Base-by-base conservation (phyloP, 805 yeast species). In the Candida tallmaniae region DNA sequence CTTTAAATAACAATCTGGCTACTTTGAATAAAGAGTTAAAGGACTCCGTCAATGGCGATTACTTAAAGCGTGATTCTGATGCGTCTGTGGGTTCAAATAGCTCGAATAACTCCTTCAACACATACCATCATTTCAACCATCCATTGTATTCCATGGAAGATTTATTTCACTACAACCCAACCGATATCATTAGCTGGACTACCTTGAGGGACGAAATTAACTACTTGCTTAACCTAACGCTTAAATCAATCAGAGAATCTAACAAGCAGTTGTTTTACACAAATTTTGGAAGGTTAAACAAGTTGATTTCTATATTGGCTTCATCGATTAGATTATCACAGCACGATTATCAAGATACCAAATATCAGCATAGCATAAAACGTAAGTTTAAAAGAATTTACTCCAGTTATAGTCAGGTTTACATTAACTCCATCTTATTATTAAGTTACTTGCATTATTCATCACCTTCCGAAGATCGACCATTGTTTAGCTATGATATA, bases 351-450 rank as follows among this genome's bases (percentile, higher is more conserved):
- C 54, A 57, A 8, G 62, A 59, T 16, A 68, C 76, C 10, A 68
- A 69, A 22, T 63, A 67, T 37, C 73, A 74, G 34, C 56, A 54
- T 16, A 56, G 70, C 8, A 67, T 80, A 9, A 66, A 73, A 36
- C 62, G 64, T 35, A 57, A 74, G 24, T 53, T 82, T 44, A 75
- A 69, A 46, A 68, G 70, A 39, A 60, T 81, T 11, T 71, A 78
- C 0, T 58, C 68, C 6, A 63, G 80, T 1, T 68, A 78, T 38
- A 73, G 85, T 2, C 82, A 77, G 39, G 68, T 83, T 37, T 76
- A 78, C 38, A 73, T 81, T 37, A 78, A 78, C 48, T 83, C 85
- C 6, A 65, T 73, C 31, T 51, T 83, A n/a, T 82, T 75, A 51
- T 61, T 82, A 34, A 62, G 65, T 29, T 61, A 66, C 21, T 56